Evolutionary conservation across 179 eudicot genomes (phyloP).

Genomic region (Pouteria campechiana): DNA sequence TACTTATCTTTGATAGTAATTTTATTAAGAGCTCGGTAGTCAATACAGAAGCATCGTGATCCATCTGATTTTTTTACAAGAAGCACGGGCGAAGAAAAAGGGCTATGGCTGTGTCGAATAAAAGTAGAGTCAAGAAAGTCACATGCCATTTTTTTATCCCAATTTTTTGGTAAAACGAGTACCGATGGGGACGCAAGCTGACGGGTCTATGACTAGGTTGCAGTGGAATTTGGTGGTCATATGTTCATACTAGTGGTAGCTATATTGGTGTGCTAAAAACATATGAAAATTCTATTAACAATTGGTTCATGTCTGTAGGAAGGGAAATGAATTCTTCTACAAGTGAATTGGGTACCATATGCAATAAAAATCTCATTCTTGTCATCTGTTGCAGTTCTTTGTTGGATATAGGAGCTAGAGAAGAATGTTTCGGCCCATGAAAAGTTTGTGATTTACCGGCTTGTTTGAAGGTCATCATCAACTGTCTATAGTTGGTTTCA

Average conservation of each 20-base stretch:
- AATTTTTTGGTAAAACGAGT: background rate
- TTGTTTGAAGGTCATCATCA: background rate
- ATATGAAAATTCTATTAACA: background rate
- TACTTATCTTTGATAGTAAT: background rate
- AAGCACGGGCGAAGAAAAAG: background rate
- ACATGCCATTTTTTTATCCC: background rate
- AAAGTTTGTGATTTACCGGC: background rate
- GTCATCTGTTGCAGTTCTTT: background rate
- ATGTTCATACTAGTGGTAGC: background rate
- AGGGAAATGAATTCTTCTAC: too few species aligned
- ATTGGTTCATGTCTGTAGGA: background rate
- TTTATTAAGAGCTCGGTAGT: slow-evolving; percentile 1
- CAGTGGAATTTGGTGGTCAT: background rate
- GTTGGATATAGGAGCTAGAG: background rate
- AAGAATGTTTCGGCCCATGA: background rate
- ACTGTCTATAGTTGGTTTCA: background rate
- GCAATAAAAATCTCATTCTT: background rate
- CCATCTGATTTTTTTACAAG: background rate
- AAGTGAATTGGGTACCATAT: background rate
- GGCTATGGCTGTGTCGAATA: background rate
- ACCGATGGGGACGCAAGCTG: background rate
- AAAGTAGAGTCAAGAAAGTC: background rate
- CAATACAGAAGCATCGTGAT: too few species aligned
- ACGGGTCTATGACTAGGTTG: background rate
- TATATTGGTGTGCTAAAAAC: background rate